Conservation (phyloP, 2,329 filamentous ascomycete genomes). For the Exophiala oligosperma region DNA sequence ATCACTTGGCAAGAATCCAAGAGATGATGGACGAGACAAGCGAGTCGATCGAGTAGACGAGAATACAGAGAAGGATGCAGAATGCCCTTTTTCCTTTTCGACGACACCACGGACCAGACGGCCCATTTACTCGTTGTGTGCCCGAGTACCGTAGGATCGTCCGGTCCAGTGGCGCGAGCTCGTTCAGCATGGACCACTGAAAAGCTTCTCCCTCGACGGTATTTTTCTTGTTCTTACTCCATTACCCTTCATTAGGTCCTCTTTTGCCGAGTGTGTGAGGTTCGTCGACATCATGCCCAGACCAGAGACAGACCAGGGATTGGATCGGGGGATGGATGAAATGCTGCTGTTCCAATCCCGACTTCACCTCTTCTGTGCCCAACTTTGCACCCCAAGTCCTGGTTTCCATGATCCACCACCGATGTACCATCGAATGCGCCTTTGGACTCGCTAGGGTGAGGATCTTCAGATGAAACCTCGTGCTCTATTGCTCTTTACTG, state of each 20-base stretch:
- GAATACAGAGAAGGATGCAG: background rate
- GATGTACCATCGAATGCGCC: background rate
- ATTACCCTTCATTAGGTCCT: too few species aligned
- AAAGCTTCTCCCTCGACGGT: background rate
- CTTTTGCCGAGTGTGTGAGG: background rate
- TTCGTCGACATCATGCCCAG: background rate
- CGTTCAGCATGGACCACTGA: background rate
- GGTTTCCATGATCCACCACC: background rate
- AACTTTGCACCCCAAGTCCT: background rate
- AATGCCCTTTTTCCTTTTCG: too few species aligned
- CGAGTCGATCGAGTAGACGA: background rate
- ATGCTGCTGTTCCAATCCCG: too few species aligned
- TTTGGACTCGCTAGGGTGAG: background rate
- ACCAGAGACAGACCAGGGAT: background rate
- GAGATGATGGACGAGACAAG: background rate
- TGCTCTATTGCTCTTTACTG: background rate
- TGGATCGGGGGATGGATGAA: too few species aligned
- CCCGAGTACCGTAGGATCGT: background rate
- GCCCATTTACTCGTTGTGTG: too few species aligned
- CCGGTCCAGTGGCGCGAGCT: background rate
- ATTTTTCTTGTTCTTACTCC: too few species aligned
- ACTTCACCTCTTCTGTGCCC: too few species aligned
- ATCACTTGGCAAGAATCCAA: background rate
- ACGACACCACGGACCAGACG: background rate
- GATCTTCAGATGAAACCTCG: background rate